Conservation (phyloP, 164 flowering plant species). For the Cinnamomum chago region DNA sequence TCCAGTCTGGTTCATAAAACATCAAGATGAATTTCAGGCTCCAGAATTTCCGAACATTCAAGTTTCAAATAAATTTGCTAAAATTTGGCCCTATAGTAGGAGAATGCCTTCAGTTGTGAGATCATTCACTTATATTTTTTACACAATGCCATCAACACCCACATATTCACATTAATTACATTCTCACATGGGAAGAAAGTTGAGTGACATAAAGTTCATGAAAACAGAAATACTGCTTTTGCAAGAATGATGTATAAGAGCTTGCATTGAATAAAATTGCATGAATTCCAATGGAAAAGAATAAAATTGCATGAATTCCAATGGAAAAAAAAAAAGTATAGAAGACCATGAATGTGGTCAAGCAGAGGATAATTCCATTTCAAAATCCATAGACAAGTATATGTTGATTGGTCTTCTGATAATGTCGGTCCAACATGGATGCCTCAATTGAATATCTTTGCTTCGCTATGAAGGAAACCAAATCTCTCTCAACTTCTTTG, state of each 20-base stretch:
- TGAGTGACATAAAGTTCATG: too few relatives aligned
- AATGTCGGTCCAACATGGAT: neutral
- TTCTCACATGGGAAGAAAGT: too few relatives aligned
- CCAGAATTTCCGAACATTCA: too few relatives aligned
- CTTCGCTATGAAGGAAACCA: slow-evolving; percentile 6
- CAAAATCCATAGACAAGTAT: slow-evolving; percentile 4
- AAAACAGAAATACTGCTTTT: too few relatives aligned
- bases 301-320: neutral
- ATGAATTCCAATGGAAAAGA: neutral
- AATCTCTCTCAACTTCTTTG: slow-evolving; percentile 17
- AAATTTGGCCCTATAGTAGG: too few relatives aligned
- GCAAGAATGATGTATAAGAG: neutral
- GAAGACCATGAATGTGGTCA: neutral
- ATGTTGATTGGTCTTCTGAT: neutral
- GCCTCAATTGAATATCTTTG: neutral
- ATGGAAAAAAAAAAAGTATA: neutral
- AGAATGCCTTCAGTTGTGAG: too few relatives aligned
- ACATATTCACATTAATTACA: too few relatives aligned
- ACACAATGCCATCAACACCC: too few relatives aligned
- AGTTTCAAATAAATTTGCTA: too few relatives aligned
- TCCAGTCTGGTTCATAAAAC: too few relatives aligned
- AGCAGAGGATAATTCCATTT: neutral
- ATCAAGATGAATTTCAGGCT: too few relatives aligned
- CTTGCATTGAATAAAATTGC: neutral
- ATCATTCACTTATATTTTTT: too few relatives aligned